Base-by-base conservation (phyloP, 1,284 basidiomycete genomes). In the Stygiomarasmius scandens region DNA sequence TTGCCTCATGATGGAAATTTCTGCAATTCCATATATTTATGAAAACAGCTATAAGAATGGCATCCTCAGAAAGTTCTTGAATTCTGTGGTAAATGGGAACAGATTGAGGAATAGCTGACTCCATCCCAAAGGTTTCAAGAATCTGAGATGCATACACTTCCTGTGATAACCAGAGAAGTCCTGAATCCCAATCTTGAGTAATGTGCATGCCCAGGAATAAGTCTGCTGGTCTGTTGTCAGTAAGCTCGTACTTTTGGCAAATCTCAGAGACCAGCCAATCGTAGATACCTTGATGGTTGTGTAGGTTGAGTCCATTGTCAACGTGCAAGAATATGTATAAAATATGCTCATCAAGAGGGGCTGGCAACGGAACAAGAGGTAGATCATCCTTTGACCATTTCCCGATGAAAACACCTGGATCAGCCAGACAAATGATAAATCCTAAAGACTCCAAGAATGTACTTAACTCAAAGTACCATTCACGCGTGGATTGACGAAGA, bases 401-500 rank as follows among this genome's bases (percentile, higher is more conserved):
- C 5, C 29, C 12, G 29, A 32, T 32, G 29, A 32, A 12, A 12
- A 32, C 29, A 6, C 5, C 6, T 6, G 12, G 29, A n/a, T 32
- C 29, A 5, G 12, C 29, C 6, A 32, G 6, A 12, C 29, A 32
- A 32, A 32, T 6, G 5, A 32, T 12, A 32, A 71, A 65, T 6
- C 69, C 69, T 2, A 71, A 43, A 1, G 53, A 41, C 2, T 49
- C 50, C 11, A 76, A 52, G 3, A 65, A 47, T 1, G 44, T 45
- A 11, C 63, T 45, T 8, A 75, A 55, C 4, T 69, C 56, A 22
- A 63, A 52, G 44, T 76, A 71, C 66, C 71, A 77, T 16, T 67
- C 60, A n/a, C 64, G 62, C 0, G 69, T 70, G 0, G 76, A 71
- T 56, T 77, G 75, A 51, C 72, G 69, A 2, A 78, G 65, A 2